These are phyloP conservation scores for Hymenoscyphus albidus DNA, from an alignment of 2,329 filamentous ascomycete genomes.

Conservation along the genomic window DNA sequence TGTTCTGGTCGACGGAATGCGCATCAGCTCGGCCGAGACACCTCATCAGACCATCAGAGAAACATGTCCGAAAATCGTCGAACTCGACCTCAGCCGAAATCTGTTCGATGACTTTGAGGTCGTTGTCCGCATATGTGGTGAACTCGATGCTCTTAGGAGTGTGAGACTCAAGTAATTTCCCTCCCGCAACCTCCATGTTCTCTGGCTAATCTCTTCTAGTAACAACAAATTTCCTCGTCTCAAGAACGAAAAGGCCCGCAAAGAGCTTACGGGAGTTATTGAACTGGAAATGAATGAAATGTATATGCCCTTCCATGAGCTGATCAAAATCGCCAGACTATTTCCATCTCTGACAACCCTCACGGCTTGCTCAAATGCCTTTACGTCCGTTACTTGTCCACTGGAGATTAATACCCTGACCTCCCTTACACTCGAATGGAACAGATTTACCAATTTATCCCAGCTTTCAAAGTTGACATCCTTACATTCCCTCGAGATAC, in stretches of 20 bases:
- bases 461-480: slow-evolving; percentile 52
- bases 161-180: slow-evolving; percentile 69
- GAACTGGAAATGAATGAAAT: slow-evolving; percentile 66
- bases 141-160: slow-evolving; percentile 61
- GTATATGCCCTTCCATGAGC: slow-evolving; percentile 61
- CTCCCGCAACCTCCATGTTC: background rate
- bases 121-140: slow-evolving; percentile 66
- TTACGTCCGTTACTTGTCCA: slow-evolving; percentile 47
- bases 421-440: slow-evolving; percentile 68
- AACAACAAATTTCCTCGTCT: slow-evolving; percentile 66
- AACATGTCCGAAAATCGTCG: slow-evolving; percentile 63
- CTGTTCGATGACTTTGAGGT: slow-evolving; percentile 66
- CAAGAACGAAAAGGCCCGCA: slow-evolving; percentile 38
- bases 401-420: slow-evolving; percentile 41
- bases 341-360: slow-evolving; percentile 53
- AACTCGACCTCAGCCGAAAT: slow-evolving; percentile 84
- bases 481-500: slow-evolving; percentile 51
- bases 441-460: slow-evolving; percentile 58
- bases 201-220: slow-evolving; percentile 41
- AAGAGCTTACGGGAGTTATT: slow-evolving; percentile 48
- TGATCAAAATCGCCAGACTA: slow-evolving; percentile 49
- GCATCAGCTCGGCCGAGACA: slow-evolving; percentile 47
- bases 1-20: slow-evolving; percentile 75
- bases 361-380: slow-evolving; percentile 53
- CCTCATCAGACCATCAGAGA: slow-evolving; percentile 42